Evolutionary conservation across 306 rosid species (phyloP).

Genomic region (Sindora glabra): DNA sequence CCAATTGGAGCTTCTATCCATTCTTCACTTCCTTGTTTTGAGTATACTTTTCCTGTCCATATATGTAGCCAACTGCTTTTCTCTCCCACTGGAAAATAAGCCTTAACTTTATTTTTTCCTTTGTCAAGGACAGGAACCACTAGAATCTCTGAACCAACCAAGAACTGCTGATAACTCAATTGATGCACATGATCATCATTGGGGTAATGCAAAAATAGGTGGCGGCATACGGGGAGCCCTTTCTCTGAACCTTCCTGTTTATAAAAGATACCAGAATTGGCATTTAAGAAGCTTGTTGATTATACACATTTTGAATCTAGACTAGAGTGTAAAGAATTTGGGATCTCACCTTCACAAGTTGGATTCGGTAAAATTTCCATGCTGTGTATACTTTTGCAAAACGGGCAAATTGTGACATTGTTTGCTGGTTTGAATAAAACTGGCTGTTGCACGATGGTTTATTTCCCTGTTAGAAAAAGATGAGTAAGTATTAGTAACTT

Average conservation of each 20-base stretch:
- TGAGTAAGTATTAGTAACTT: not conserved
- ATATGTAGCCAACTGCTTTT: conserved; percentile 64
- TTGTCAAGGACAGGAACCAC: conserved; percentile 85
- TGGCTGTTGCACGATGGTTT: conserved; percentile 89
- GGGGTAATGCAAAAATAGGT: conserved; percentile 85
- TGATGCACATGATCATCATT: conserved; percentile 63
- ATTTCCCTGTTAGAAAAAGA: conserved; percentile 59
- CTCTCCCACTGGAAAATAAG: conserved; percentile 75
- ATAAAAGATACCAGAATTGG: conserved; percentile 2
- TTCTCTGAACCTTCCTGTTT: conserved; percentile 69
- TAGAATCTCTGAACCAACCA: conserved; percentile 82
- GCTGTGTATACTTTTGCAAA: conserved; percentile 70
- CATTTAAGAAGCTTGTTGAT: conserved; percentile 3
- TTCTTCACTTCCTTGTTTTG: conserved; percentile 54
- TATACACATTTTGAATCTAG: not conserved
- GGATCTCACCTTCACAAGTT: conserved; percentile 79
- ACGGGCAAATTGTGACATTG: conserved; percentile 76
- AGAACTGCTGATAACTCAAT: conserved; percentile 68
- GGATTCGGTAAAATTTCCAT: conserved; percentile 84
- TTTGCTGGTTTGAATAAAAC: conserved; percentile 72
- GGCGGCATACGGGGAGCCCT: conserved; percentile 84
- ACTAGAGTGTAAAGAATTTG: not conserved
- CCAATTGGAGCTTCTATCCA: conserved; percentile 76
- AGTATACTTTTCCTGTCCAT: conserved; percentile 67
- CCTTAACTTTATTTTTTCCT: conserved; percentile 65